Evolutionary conservation across 2,329 filamentous ascomycete genomes (phyloP), one percentile per base, ranked within the genome.

Genomic region (Didymella segeticola): DNA sequence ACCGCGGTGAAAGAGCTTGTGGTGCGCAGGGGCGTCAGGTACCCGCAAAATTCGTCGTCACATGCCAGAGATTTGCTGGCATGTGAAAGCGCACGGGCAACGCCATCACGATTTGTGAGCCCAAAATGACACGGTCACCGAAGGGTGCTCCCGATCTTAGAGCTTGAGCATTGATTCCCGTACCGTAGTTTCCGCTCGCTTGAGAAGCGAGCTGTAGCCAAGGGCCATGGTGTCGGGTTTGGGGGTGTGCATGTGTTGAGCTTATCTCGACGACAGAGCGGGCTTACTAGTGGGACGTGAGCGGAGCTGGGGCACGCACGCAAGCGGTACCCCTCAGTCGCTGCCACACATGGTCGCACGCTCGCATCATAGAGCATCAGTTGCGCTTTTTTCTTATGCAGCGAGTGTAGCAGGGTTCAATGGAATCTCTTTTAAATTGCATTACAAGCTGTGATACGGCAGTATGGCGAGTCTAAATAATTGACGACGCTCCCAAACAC

Each of bases 101-200:
- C 43, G 49, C 51, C 39, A 42, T 54, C 41, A 19, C 39, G 51
- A 54, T 54, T 54, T 49, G 42, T 34, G 33, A 27, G 25, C 39
- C 51, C n/a, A 49, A 54, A 49, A 34, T 23, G 45, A 31, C 17
- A 45, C 51, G 14, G 30, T n/a, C 51, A 54, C 51, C 51, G 51
- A 54, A 20, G 51, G 45, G 34, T 25, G 33, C 19, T 41, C 51
- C 45, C 51, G 45, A 49, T 23, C 31, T 54, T 54, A 54, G 45
- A 54, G 51, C 51, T 54, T 54, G 46, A 54, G 51, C 51, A 45
- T 15, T 49, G 51, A 49, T 54, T 54, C 46, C 51, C 51, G 51
- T 54, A 54, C 51, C 51, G 51, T 54, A 54, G 51, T 45, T 54
- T 39, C 51, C 51, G 51, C 49, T 54, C 51, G 51, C 51, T 49